These are phyloP conservation scores for Malania oleifera DNA, from an alignment of 164 flowering plant genomes.

Conservation along the genomic window DNA sequence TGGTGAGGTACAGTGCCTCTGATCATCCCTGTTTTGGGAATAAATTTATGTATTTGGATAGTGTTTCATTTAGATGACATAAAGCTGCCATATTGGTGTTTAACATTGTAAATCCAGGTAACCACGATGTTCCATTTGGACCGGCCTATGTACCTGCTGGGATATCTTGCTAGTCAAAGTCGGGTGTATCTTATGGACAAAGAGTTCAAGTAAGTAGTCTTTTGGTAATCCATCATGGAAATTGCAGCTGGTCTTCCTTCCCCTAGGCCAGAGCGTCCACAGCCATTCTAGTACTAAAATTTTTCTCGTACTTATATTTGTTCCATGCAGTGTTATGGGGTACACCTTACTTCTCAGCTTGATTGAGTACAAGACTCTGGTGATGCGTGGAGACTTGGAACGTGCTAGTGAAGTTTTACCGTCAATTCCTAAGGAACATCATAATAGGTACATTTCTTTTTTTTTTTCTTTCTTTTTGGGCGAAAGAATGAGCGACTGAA, in stretches of 20 bases:
- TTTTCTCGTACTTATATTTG: background rate
- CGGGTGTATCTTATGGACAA: conserved; percentile 95
- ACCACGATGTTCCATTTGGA: conserved; percentile 99
- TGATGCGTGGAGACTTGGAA: conserved; percentile 93
- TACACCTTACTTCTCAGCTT: conserved; percentile 89
- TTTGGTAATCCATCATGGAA: conserved; percentile 4
- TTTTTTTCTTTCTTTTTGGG: background rate
- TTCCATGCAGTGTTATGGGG: conserved; percentile 73
- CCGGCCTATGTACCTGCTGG: conserved; percentile 96
- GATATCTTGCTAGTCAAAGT: conserved; percentile 95
- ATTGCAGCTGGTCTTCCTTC: background rate
- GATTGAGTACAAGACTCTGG: conserved; percentile 98
- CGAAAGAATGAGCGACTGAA: background rate
- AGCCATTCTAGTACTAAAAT: conserved; percentile 1
- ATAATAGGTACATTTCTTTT: conserved; percentile 60
- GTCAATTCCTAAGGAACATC: conserved; percentile 89
- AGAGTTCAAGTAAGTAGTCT: conserved; percentile 83
- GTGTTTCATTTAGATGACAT: background rate
- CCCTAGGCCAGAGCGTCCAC: too few relatives aligned
- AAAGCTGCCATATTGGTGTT: conserved; percentile 4
- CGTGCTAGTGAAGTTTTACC: conserved; percentile 82
- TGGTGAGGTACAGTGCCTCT: conserved; percentile 69
- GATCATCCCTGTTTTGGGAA: background rate
- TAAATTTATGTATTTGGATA: background rate
- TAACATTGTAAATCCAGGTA: conserved; percentile 42